These are phyloP conservation scores for Pleurotus salmoneostramineus DNA, from an alignment of 768 basidiomycete species.

Conservation along the genomic window DNA sequence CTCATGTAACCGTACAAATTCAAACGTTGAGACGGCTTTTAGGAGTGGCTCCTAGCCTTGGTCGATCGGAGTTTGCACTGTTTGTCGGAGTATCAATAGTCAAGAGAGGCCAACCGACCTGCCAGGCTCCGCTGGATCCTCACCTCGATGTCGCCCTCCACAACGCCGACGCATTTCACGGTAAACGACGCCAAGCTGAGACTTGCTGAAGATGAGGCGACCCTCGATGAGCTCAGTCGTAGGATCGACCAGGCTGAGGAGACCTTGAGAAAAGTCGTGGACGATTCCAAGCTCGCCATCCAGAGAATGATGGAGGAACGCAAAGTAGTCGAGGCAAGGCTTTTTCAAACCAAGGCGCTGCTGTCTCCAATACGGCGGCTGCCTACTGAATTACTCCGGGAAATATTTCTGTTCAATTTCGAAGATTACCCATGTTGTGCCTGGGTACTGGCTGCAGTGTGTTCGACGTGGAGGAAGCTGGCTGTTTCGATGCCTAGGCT, in stretches of 20 bases:
- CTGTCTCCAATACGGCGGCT: constrained; percentile 70
- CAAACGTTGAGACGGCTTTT: too few species aligned
- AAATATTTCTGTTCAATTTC: constrained; percentile 68
- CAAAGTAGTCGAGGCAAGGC: constrained; percentile 40
- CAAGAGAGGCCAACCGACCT: too few species aligned
- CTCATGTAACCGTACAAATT: too few species aligned
- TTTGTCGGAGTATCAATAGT: too few species aligned
- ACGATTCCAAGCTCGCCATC: constrained; percentile 51
- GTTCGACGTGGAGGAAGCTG: constrained; percentile 60
- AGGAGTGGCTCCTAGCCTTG: too few species aligned
- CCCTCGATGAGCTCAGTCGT: constrained; percentile 30
- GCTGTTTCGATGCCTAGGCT: constrained; percentile 62
- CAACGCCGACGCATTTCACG: constrained; percentile 54
- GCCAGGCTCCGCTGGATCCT: too few species aligned
- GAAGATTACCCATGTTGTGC: constrained; percentile 69
- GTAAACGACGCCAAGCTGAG: constrained; percentile 47
- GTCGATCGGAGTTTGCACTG: too few species aligned
- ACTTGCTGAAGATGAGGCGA: constrained; percentile 32
- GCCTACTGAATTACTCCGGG: constrained; percentile 68
- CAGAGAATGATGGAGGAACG: constrained; percentile 49
- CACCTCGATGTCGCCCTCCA: neutral
- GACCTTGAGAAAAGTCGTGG: constrained; percentile 54
- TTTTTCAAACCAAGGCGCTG: constrained; percentile 54
- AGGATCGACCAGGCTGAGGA: constrained; percentile 53
- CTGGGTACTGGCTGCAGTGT: constrained; percentile 73